Percentiles rank a stretch among this genome's conserved stretches.
phyloP scores from a whole-genome alignment of 2,329 filamentous ascomycete species.

The Colletotrichum lupini region DNA sequence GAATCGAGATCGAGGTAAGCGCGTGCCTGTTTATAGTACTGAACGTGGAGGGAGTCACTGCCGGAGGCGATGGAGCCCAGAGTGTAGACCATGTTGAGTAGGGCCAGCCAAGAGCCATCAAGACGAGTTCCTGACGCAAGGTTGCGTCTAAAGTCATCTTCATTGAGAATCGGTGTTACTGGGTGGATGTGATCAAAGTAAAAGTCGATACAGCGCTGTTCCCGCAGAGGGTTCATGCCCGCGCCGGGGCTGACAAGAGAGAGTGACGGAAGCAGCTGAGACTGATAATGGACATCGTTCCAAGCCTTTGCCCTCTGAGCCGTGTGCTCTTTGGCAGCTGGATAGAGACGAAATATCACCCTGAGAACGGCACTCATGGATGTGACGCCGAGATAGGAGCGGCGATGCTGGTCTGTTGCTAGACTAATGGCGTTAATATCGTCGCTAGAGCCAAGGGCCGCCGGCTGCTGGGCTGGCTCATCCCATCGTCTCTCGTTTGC shows the following conservation, averaged over 20 bases:
- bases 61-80: slow-evolving; percentile 69
- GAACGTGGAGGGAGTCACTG: slow-evolving; percentile 65
- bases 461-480: slow-evolving; percentile 39
- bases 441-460: slow-evolving; percentile 41
- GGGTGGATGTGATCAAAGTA: slow-evolving; percentile 72
- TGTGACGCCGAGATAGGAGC: slow-evolving; percentile 73
- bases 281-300: slow-evolving; percentile 41
- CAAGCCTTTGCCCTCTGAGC: slow-evolving; percentile 41
- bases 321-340: slow-evolving; percentile 42
- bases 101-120: slow-evolving; percentile 68
- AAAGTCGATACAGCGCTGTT: slow-evolving; percentile 61
- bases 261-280: slow-evolving; percentile 42
- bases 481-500: slow-evolving; percentile 44
- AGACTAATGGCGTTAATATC: slow-evolving; percentile 51
- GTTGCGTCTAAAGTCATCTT: slow-evolving; percentile 59
- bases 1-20: slow-evolving; percentile 65
- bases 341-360: slow-evolving; percentile 59
- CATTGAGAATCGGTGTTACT: slow-evolving; percentile 70
- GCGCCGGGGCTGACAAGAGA: slow-evolving; percentile 46
- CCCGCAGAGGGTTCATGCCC: slow-evolving; percentile 49
- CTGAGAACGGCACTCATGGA: slow-evolving; percentile 72
- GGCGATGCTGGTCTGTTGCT: slow-evolving; percentile 65
- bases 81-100: slow-evolving; percentile 72
- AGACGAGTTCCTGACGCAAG: slow-evolving; percentile 54
- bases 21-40: slow-evolving; percentile 66